These are phyloP conservation scores for Fraxinus cuspidata DNA, from an alignment of 257 asterid genomes.

Conservation along the genomic window DNA sequence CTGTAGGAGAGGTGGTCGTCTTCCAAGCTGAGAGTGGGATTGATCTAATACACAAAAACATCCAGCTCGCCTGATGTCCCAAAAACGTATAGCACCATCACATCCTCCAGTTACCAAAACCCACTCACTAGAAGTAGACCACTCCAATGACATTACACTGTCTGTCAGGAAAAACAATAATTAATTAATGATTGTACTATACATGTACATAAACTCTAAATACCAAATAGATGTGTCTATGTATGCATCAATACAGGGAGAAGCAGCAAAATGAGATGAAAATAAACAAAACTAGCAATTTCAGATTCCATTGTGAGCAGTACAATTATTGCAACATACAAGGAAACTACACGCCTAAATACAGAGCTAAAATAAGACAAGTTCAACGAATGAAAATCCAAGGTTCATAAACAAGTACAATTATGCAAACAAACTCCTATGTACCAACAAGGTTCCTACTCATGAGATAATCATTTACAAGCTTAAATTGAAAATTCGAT, in stretches of 20 bases:
- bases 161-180: constrained; percentile 49
- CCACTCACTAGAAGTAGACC: constrained; percentile 99
- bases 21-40: constrained; percentile 85
- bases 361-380: not conserved
- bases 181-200: constrained; percentile 16
- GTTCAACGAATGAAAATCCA: not conserved
- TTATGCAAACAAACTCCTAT: not conserved
- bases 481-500: not conserved
- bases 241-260: constrained; percentile 7
- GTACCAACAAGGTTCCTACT: not conserved
- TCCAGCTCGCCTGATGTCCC: constrained; percentile 99
- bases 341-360: not conserved
- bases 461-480: not conserved
- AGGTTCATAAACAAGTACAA: not conserved
- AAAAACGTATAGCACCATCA: constrained; percentile 97
- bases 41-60: constrained; percentile 92
- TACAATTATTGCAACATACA: not conserved
- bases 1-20: constrained; percentile 70
- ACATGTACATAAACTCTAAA: constrained; percentile 22
- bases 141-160: constrained; percentile 95
- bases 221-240: constrained; percentile 5
- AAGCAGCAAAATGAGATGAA: constrained; percentile 4
- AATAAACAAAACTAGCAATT: not conserved
- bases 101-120: constrained; percentile 95
- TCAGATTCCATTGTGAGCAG: not conserved